Conservation (phyloP, 306 rosid genomes). For the Erythrophleum fordii region DNA sequence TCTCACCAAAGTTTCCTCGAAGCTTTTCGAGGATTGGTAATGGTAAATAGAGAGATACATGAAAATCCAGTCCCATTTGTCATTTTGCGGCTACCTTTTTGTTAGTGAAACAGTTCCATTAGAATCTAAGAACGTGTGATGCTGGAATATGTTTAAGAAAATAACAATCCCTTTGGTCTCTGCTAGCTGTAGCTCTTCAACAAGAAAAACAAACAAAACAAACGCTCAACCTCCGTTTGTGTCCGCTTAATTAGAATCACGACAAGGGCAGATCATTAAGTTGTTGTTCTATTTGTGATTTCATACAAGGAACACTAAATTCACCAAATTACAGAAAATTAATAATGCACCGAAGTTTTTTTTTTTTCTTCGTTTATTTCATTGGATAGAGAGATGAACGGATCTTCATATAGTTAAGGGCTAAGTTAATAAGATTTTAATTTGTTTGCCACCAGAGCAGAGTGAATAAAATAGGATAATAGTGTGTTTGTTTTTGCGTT, state of each 20-base stretch:
- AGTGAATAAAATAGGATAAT: too few relatives aligned
- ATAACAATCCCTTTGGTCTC: background rate
- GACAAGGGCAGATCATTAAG: background rate
- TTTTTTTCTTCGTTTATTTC: background rate
- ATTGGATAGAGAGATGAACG: background rate
- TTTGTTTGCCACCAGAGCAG: background rate
- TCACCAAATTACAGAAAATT: background rate
- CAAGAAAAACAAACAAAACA: background rate
- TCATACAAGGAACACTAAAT: background rate
- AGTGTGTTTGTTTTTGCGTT: too few relatives aligned
- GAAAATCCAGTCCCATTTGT: slow-evolving; percentile 2
- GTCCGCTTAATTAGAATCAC: background rate
- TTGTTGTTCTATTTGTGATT: background rate
- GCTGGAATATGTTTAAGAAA: background rate
- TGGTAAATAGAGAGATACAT: background rate
- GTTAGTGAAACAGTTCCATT: background rate
- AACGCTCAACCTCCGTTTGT: background rate
- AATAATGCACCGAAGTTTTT: background rate
- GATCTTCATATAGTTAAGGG: background rate
- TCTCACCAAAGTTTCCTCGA: background rate
- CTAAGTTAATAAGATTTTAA: background rate
- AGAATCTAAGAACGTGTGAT: slow-evolving; percentile 11
- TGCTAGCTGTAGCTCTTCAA: background rate
- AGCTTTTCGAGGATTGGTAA: background rate
- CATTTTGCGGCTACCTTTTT: background rate